Evolutionary conservation across 108 stramenopile genomes (phyloP).

Genomic region (Cafeteria roenbergensis): DNA sequence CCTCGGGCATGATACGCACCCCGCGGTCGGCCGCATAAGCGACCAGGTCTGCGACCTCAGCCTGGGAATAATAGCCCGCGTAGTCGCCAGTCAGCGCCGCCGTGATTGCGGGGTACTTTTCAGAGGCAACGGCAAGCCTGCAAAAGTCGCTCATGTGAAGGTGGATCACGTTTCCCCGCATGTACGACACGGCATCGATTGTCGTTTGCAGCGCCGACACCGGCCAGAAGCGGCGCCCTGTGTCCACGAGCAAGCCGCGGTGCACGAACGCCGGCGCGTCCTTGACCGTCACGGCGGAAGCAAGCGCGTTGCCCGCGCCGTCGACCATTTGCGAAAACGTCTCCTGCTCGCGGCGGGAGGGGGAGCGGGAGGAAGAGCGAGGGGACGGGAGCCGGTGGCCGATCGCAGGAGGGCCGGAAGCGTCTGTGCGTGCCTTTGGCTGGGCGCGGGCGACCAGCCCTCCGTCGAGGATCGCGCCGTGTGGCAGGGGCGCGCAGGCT

Average conservation of each 20-base stretch:
- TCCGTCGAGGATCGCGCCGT: too few species aligned
- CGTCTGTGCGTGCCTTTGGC: too few species aligned
- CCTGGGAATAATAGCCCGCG: conserved; percentile 12
- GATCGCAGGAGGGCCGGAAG: too few species aligned
- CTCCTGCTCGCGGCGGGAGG: too few species aligned
- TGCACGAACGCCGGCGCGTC: conserved; percentile 10
- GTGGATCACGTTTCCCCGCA: conserved; percentile 17
- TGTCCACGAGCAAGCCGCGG: conserved; percentile 21
- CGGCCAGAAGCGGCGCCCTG: conserved; percentile 13
- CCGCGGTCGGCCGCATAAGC: conserved; percentile 18
- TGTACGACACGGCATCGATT: conserved; percentile 12
- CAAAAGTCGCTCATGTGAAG: conserved; percentile 15
- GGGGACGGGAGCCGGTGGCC: too few species aligned
- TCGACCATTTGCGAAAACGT: too few species aligned
- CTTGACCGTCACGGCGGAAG: too few species aligned
- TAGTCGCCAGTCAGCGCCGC: background rate
- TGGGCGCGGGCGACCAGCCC: too few species aligned
- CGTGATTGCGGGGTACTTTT: conserved; percentile 2
- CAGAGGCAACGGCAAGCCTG: conserved; percentile 7
- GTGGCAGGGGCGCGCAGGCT: too few species aligned
- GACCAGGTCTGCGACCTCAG: conserved; percentile 11
- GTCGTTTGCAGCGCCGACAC: background rate
- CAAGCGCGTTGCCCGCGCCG: too few species aligned
- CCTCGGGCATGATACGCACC: conserved; percentile 20
- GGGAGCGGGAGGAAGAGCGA: too few species aligned